Base-by-base conservation (phyloP, 139 green algal species). In the Coelastrella sp. region DNA sequence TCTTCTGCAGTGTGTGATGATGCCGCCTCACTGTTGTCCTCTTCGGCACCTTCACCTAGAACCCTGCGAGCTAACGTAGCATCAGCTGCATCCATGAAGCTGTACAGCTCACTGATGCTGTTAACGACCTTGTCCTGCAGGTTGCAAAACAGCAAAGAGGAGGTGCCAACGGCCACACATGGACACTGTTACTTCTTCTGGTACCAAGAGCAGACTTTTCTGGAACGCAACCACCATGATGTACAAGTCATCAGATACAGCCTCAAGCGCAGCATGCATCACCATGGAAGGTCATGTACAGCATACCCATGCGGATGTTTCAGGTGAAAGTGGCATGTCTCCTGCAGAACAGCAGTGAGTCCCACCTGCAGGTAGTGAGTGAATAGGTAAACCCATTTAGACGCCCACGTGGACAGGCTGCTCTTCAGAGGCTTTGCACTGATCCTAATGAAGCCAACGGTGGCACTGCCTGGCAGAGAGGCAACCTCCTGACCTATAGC, bases 381-480 rank as follows among this genome's bases (percentile, higher is more conserved):
- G 92, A 95, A 99, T 4, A 98, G 92, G 93, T 97, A 97, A 20
- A 96, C 94, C 97, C 97, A 98, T 89, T 96, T 96, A 74, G 91
- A 93, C 0, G 92, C 92, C 93, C 93, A 95, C 7, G 93, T 94
- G 14, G 91, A 84, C 58, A 95, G 91, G 60, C 91, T 93, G 73
- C 94, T 92, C 89, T 97, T 97, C 86, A 99, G 92, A 5, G 97
- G 96, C 93, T 96, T 96, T 72, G 96, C 95, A 91, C 98, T 96
- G 35, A 99, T 92, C 85, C 95, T 96, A 35, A 98, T 88, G 92
- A 95, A 98, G 73, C 96, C 97, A 19, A 98, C 93, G 7, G 79
- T 94, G 65, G 88, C 87, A 27, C 25, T 95, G 11, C 93, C 90
- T 3, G 95, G 94, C 82, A 98, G 93, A 7, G 81, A 88, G 11